Evolutionary conservation across 495 filamentous ascomycete species (phyloP).

Genomic region (Bombardia bombarda): DNA sequence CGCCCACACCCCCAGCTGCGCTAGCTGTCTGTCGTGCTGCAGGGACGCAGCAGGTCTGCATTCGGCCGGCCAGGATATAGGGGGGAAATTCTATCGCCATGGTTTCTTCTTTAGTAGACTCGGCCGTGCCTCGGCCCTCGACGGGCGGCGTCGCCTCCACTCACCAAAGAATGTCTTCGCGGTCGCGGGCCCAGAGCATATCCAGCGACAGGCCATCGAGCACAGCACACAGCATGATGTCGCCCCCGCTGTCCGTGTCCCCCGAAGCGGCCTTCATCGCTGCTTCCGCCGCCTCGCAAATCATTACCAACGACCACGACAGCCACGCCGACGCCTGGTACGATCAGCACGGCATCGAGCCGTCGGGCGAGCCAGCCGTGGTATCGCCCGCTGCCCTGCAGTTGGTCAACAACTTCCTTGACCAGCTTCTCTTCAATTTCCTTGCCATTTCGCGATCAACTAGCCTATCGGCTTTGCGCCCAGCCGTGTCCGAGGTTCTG

Average conservation of each 20-base stretch:
- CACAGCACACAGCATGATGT: conserved; percentile 42
- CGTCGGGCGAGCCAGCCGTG: conserved; percentile 56
- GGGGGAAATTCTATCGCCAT: conserved; percentile 5
- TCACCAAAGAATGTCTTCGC: conserved; percentile 26
- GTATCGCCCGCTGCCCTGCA: conserved; percentile 69
- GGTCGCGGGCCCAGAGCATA: conserved; percentile 42
- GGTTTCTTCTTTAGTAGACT: conserved; percentile 23
- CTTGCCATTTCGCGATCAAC: conserved; percentile 74
- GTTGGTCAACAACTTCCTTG: conserved; percentile 86
- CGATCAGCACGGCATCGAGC: conserved; percentile 55
- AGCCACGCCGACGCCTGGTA: conserved; percentile 58
- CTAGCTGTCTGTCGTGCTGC: conserved; percentile 12
- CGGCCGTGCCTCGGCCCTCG: conserved; percentile 32
- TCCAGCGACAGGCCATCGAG: conserved; percentile 49
- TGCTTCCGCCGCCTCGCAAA: conserved; percentile 79
- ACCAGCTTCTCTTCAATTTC: conserved; percentile 86
- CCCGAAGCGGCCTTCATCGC: conserved; percentile 87
- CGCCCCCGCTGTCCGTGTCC: conserved; percentile 56
- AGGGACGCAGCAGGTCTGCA: conserved; percentile 14
- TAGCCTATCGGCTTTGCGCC: conserved; percentile 66
- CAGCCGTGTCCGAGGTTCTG: conserved; percentile 78
- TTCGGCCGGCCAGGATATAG: background rate
- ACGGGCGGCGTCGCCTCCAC: conserved; percentile 29
- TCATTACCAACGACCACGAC: conserved; percentile 82
- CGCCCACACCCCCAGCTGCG: conserved; percentile 4